Evolutionary conservation across 768 basidiomycete genomes (phyloP), one percentile per base, ranked within the genome.

Genomic region (Lactarius sp.): DNA sequence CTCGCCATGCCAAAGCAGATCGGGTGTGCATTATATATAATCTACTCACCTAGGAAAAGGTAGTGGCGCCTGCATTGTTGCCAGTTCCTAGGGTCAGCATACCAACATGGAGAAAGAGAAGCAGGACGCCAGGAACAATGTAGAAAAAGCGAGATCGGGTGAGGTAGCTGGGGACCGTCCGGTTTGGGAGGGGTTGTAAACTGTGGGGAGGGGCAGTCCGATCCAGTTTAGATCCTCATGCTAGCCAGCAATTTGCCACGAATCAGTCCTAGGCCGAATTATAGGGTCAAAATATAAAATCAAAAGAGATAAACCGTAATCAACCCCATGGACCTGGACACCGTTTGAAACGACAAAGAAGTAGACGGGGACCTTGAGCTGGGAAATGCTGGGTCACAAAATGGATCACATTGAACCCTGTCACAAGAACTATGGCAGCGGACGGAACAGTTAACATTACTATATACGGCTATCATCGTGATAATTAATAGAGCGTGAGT

Each of bases 261-360:
- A 18, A 49, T 37, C 41, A 52, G 18, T 36, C 13, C 36, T 44
- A 8, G 39, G 31, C 6, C 22, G 34, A 4, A 3, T n/a, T 14
- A 5, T 33, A 20, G 37, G 46, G 7, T 7, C 55, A 9, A 31
- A 56, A 55, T 56, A 9, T 42, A 42, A 22, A 22, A 37, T 58
- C 33, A 49, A 37, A n/a, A 39, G 10, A 34, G 34, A 34, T 47
- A 49, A 22, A 56, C 31, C 22, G 36, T 58, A 56, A 42, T 52
- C 41, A 7, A 4, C 54, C 10, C 56, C 55, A 20, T 18, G 6
- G 13, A 13, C 62, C 56, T 27, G 62, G 56, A 6, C 18, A 6
- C 9, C 13, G 55, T 61, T 54, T 57, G 56, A 57, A 57, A 58
- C 57, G 41, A 42, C 16, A 18, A 33, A 10, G 13, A 57, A n/a